Evolutionary conservation across 768 basidiomycete genomes (phyloP).

Genomic region (Phlegmacium glaucopus): DNA sequence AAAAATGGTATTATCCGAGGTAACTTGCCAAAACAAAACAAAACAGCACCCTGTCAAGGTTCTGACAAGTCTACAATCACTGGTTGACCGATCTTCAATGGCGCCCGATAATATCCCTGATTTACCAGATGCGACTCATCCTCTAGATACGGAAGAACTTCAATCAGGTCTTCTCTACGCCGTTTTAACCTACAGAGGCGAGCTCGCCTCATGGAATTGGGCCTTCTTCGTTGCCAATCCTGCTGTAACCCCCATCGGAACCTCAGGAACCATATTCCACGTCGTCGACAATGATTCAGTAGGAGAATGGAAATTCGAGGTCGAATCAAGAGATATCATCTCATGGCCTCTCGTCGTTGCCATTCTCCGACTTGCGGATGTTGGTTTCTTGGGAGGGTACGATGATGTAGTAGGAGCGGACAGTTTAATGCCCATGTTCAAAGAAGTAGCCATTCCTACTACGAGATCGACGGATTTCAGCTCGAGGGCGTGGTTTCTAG

Average conservation of each 20-base stretch:
- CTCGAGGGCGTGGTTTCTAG: conserved; percentile 46
- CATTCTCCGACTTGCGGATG: conserved; percentile 39
- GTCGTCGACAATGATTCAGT: conserved; percentile 32
- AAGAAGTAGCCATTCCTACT: conserved; percentile 36
- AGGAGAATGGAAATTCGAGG: conserved; percentile 38
- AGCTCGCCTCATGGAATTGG: conserved; percentile 49
- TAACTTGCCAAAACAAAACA: no score
- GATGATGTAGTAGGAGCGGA: conserved; percentile 41
- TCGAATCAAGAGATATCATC: conserved; percentile 33
- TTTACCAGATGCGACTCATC: conserved; percentile 18
- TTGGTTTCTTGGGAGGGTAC: conserved; percentile 38
- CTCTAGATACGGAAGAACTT: conserved; percentile 29
- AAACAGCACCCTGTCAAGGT: no score
- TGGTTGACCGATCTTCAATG: no score
- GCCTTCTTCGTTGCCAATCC: conserved; percentile 45
- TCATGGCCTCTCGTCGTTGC: conserved; percentile 41
- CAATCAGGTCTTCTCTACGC: conserved; percentile 41
- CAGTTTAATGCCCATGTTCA: conserved; percentile 40
- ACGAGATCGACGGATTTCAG: conserved; percentile 35
- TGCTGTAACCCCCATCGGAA: conserved; percentile 35
- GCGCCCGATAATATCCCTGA: background rate
- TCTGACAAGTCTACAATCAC: no score
- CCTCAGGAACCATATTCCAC: conserved; percentile 42
- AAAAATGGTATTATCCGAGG: no score
- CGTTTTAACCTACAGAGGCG: conserved; percentile 42